Conservation (phyloP, 495 filamentous ascomycete species). For the Trichoderma gamsii region DNA sequence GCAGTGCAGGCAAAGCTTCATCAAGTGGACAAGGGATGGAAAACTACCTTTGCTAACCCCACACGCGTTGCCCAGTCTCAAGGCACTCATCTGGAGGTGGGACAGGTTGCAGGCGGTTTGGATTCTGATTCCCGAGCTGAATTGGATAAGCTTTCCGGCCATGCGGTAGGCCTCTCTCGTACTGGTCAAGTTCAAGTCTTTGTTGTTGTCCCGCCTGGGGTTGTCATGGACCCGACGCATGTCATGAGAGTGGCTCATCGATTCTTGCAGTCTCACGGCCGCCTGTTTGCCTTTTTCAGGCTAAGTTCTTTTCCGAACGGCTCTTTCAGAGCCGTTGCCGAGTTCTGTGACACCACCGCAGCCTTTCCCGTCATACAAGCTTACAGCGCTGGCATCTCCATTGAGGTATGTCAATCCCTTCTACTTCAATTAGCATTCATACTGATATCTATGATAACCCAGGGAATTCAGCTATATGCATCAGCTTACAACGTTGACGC, state of each 20-base stretch:
- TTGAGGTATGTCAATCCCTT: conserved; percentile 37
- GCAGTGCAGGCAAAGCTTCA: conserved; percentile 41
- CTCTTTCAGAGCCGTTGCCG: conserved; percentile 38
- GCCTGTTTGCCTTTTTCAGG: conserved; percentile 46
- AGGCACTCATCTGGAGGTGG: conserved; percentile 26
- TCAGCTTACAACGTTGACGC: background rate
- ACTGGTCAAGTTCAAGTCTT: conserved; percentile 44
- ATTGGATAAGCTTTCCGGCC: background rate
- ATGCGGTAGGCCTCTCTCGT: background rate
- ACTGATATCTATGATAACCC: background rate
- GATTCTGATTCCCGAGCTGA: background rate
- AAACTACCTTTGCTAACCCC: conserved; percentile 42
- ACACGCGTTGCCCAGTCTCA: conserved; percentile 10
- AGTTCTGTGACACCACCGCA: conserved; percentile 49
- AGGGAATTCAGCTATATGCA: conserved; percentile 16
- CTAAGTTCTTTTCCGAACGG: conserved; percentile 30
- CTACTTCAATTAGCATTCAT: background rate
- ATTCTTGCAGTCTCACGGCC: conserved; percentile 47
- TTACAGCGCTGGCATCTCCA: conserved; percentile 42
- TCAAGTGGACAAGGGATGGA: conserved; percentile 42
- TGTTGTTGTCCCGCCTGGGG: conserved; percentile 27
- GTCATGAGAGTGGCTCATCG: conserved; percentile 41
- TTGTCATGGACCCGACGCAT: conserved; percentile 22
- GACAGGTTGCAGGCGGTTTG: conserved; percentile 14
- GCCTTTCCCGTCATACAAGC: conserved; percentile 30